Evolutionary conservation across 257 asterid genomes (phyloP).

Genomic region (Datura wrightii): DNA sequence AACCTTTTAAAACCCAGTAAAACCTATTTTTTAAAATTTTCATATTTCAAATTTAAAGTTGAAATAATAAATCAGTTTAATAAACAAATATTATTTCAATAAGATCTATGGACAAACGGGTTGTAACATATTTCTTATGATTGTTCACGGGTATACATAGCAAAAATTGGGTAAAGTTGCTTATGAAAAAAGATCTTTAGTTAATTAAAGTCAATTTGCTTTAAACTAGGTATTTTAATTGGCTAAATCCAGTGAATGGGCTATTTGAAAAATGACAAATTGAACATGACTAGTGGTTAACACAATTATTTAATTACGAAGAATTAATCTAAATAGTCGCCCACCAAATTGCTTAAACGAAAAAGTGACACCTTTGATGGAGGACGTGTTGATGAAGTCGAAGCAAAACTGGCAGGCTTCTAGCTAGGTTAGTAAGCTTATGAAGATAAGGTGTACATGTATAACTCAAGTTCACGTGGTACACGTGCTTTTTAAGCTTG

Average conservation of each 20-base stretch:
- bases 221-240: neutral
- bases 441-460: no score
- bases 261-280: neutral
- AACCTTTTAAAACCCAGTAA: neutral
- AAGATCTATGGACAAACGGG: no score
- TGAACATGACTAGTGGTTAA: neutral
- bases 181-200: neutral
- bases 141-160: neutral
- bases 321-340: no score
- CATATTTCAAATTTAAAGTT: no score
- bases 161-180: neutral
- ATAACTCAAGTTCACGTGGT: neutral
- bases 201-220: neutral
- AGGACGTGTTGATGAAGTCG: neutral
- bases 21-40: no score
- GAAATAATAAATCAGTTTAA: no score
- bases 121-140: neutral
- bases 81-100: no score
- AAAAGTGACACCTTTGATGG: neutral
- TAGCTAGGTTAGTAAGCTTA: neutral
- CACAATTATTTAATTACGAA: no score
- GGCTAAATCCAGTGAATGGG: neutral
- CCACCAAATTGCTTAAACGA: no score
- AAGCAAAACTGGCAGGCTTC: neutral
- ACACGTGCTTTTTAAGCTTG: neutral